A percentile compares a stretch with the other conserved stretches of the same genome.
Evolutionary conservation across 1,284 basidiomycete genomes (phyloP).

Genomic region (Marasmius sp.): DNA sequence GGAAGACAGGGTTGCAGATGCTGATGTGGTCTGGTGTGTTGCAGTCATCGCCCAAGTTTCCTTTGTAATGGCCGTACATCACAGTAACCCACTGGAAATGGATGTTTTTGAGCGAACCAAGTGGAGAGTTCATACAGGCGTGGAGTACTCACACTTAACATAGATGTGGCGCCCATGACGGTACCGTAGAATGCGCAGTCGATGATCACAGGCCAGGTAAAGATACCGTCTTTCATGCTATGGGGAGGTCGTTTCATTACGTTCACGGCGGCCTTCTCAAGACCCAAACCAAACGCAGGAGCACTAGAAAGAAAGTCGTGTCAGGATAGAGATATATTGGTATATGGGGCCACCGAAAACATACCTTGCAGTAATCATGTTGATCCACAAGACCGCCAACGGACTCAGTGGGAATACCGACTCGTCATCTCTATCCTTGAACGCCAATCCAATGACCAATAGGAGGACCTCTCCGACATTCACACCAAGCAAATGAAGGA

Average conservation of each 20-base stretch:
- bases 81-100: conserved; percentile 25
- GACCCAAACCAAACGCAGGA: conserved; percentile 58
- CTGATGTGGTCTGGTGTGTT: conserved; percentile 38
- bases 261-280: conserved; percentile 56
- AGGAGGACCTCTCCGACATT: conserved; percentile 66
- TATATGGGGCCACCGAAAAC: neutral
- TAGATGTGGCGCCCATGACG: conserved; percentile 48
- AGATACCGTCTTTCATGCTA: conserved; percentile 46
- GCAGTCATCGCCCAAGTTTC: conserved; percentile 47
- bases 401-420: conserved; percentile 72
- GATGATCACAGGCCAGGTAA: conserved; percentile 46
- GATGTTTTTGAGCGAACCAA: neutral
- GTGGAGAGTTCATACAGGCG: neutral
- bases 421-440: conserved; percentile 51
- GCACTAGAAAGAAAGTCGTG: conserved; percentile 28
- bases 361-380: conserved; percentile 34
- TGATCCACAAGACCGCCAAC: conserved; percentile 64
- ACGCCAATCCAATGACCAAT: conserved; percentile 66
- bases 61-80: conserved; percentile 50
- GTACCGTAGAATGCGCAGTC: conserved; percentile 67
- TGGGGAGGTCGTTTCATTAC: conserved; percentile 60
- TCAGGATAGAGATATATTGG: neutral
- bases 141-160: conserved; percentile 3
- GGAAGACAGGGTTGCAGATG: conserved; percentile 45
- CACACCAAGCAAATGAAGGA: conserved; percentile 41